These are phyloP conservation scores for Epichloe brachyelytri DNA, from an alignment of 2,329 filamentous ascomycete genomes.

Conservation along the genomic window DNA sequence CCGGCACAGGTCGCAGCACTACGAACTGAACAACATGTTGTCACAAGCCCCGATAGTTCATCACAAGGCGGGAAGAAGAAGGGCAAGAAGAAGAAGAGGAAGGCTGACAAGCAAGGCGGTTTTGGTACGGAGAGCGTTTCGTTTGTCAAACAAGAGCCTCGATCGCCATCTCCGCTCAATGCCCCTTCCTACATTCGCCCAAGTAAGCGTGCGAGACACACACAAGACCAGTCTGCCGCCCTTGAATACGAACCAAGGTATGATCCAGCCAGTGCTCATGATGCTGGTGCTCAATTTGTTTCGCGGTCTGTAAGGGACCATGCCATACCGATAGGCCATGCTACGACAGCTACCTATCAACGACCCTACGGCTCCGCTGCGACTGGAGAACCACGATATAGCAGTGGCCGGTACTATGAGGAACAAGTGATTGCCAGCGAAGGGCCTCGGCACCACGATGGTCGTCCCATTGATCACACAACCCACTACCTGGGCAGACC, in stretches of 20 bases:
- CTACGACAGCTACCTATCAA: not conserved
- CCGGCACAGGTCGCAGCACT: conserved; percentile 44
- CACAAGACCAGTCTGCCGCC: conserved; percentile 24
- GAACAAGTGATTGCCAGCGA: conserved; percentile 18
- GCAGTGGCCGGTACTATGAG: conserved; percentile 19
- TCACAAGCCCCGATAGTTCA: conserved; percentile 48
- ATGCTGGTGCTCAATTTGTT: conserved; percentile 22
- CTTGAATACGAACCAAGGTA: conserved; percentile 27
- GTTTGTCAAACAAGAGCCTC: conserved; percentile 52
- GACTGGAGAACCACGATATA: conserved; percentile 18
- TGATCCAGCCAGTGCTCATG: conserved; percentile 24
- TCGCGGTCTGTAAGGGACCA: conserved; percentile 17
- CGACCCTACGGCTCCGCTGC: conserved; percentile 14
- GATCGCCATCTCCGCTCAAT: conserved; percentile 46
- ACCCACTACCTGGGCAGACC: conserved; percentile 25
- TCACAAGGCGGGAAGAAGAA: conserved; percentile 40
- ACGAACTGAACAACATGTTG: conserved; percentile 33
- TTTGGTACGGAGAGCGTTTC: conserved; percentile 34
- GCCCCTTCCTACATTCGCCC: conserved; percentile 40
- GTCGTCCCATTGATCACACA: conserved; percentile 20
- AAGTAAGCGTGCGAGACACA: conserved; percentile 42
- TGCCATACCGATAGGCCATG: conserved; percentile 9
- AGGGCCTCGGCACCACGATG: conserved; percentile 21
- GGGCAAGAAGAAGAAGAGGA: conserved; percentile 39
- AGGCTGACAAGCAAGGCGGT: conserved; percentile 36